phyloP scores from a whole-genome alignment of 2,329 filamentous ascomycete genomes.

The Colletotrichum sansevieriae region DNA sequence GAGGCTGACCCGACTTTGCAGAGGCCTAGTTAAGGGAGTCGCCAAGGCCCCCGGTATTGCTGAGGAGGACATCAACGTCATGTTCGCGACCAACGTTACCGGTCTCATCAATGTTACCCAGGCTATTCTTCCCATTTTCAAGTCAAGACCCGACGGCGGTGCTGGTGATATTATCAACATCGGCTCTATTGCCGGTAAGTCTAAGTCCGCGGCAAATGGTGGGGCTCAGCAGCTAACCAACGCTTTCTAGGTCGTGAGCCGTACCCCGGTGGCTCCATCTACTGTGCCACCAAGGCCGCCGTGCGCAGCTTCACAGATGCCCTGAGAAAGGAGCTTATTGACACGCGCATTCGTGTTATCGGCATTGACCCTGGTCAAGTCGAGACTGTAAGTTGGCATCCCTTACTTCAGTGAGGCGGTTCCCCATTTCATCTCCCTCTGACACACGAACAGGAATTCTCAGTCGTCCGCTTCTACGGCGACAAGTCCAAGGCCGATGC shows the following conservation, averaged over 20 bases:
- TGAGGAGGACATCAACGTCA: conserved; percentile 83
- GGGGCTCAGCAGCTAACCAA: neutral
- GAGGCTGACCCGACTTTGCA: conserved; percentile 51
- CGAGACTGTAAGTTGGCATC: conserved; percentile 74
- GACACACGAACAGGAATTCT: conserved; percentile 75
- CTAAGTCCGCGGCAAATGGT: neutral
- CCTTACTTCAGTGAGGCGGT: no score
- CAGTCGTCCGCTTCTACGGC: conserved; percentile 86
- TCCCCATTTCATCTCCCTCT: neutral
- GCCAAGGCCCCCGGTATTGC: conserved; percentile 87
- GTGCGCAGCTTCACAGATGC: conserved; percentile 87
- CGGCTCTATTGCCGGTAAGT: conserved; percentile 83
- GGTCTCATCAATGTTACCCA: conserved; percentile 98
- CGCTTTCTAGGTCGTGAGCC: conserved; percentile 74
- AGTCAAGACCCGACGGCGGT: conserved; percentile 79
- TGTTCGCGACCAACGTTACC: conserved; percentile 95
- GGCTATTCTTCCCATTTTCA: conserved; percentile 86
- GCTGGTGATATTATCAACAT: conserved; percentile 95
- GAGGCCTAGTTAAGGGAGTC: conserved; percentile 89
- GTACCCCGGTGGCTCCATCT: conserved; percentile 88
- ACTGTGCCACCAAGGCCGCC: conserved; percentile 93
- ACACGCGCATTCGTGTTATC: conserved; percentile 84
- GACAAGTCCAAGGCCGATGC: conserved; percentile 91
- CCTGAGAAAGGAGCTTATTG: conserved; percentile 85
- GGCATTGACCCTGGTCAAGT: conserved; percentile 93